Conservation (phyloP, 352 stramenopile species). For the Phytophthora uliginosa region DNA sequence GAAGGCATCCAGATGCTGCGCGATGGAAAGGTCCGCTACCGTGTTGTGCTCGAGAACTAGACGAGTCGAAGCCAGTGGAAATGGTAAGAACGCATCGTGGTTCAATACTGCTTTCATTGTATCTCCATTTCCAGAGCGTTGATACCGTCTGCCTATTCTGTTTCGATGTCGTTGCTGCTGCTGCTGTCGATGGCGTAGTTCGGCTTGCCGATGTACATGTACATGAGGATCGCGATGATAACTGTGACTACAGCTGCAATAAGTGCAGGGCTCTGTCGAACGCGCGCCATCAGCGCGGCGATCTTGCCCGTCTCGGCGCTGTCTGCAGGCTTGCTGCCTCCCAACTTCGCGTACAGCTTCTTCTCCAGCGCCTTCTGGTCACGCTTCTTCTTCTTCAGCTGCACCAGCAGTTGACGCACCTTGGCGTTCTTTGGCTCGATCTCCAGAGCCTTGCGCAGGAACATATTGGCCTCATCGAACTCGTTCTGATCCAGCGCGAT, state of each 20-base stretch:
- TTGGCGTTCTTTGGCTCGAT: conserved; percentile 78
- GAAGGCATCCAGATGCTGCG: conserved; percentile 55
- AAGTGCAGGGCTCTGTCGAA: conserved; percentile 51
- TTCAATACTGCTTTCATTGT: background rate
- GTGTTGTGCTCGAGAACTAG: conserved; percentile 61
- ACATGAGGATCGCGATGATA: conserved; percentile 72
- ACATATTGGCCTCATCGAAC: conserved; percentile 68
- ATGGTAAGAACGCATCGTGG: background rate
- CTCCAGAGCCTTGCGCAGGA: conserved; percentile 68
- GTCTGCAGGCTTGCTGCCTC: conserved; percentile 30
- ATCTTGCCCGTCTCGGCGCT: conserved; percentile 13
- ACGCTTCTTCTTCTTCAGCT: conserved; percentile 81
- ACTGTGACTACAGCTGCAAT: conserved; percentile 53
- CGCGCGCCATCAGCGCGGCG: conserved; percentile 25
- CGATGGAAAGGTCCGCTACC: conserved; percentile 50
- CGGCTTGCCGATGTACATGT: conserved; percentile 66
- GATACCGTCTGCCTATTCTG: conserved; percentile 4
- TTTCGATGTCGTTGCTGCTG: conserved; percentile 6
- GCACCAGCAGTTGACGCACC: conserved; percentile 66
- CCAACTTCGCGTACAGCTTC: conserved; percentile 79
- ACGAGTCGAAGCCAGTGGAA: background rate
- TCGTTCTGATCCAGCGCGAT: conserved; percentile 82
- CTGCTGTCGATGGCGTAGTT: conserved; percentile 45
- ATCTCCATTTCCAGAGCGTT: background rate
- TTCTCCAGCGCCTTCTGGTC: conserved; percentile 64